A percentile compares a stretch with the other conserved stretches of the same genome.
phyloP scores from a whole-genome alignment of 352 stramenopile species.

The Pythium chondricola region DNA sequence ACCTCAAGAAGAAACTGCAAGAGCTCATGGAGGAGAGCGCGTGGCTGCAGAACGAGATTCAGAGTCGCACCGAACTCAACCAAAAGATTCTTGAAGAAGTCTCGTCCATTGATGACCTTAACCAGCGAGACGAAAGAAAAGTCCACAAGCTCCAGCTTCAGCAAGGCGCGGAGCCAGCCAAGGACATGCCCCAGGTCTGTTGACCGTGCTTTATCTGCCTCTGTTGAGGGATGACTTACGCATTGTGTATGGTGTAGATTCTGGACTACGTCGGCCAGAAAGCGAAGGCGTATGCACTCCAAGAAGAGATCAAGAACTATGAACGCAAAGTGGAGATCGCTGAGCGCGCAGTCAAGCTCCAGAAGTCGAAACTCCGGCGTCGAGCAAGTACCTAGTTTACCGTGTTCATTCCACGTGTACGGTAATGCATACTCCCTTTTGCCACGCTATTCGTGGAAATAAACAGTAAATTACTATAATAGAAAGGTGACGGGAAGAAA shows the following conservation, averaged over 20 bases:
- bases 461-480: too few relatives aligned
- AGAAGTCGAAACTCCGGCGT: conserved; percentile 20
- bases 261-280: conserved; percentile 91
- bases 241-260: conserved; percentile 27
- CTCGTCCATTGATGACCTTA: conserved; percentile 54
- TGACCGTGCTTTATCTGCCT: too few relatives aligned
- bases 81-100: conserved; percentile 85
- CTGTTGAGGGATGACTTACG: background rate
- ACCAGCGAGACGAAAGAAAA: conserved; percentile 56
- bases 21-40: conserved; percentile 79
- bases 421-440: too few relatives aligned
- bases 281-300: conserved; percentile 84
- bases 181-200: conserved; percentile 86
- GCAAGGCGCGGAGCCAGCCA: conserved; percentile 58
- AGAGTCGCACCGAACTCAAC: conserved; percentile 73
- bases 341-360: conserved; percentile 72
- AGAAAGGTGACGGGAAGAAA: too few relatives aligned
- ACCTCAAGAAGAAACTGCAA: conserved; percentile 86
- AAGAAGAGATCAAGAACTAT: conserved; percentile 87
- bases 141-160: conserved; percentile 57
- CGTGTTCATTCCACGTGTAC: background rate
- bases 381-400: conserved; percentile 16
- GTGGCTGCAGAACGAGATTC: conserved; percentile 81
- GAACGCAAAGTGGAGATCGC: conserved; percentile 91
- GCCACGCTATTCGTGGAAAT: too few relatives aligned